Percentiles rank a stretch among this genome's conserved stretches.
phyloP scores from a whole-genome alignment of 1,139 yeast species.

The Nakaseomyces bracarensis region DNA sequence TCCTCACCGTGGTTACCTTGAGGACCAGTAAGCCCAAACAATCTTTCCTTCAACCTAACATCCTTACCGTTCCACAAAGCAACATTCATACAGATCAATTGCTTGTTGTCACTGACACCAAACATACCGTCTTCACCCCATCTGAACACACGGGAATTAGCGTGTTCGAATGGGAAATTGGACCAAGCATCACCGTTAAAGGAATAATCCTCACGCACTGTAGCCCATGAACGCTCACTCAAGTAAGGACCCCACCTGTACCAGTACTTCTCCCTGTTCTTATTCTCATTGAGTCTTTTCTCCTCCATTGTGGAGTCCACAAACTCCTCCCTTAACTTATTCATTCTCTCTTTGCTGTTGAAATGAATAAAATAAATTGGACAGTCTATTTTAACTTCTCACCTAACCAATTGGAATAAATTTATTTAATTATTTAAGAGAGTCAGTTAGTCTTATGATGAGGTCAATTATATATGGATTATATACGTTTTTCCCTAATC shows the following conservation, averaged over 20 bases:
- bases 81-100: slow-evolving; percentile 63
- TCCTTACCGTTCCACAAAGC: slow-evolving; percentile 93
- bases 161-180: slow-evolving; percentile 81
- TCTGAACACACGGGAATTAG: slow-evolving; percentile 73
- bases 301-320: slow-evolving; percentile 53
- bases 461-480: too few relatives aligned
- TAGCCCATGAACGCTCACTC: slow-evolving; percentile 88
- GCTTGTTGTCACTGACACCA: slow-evolving; percentile 84
- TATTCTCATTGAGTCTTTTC: slow-evolving; percentile 53
- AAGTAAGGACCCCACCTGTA: slow-evolving; percentile 90
- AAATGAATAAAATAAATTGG: too few relatives aligned
- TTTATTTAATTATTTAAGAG: too few relatives aligned
- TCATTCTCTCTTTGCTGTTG: too few relatives aligned
- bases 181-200: slow-evolving; percentile 88
- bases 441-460: too few relatives aligned
- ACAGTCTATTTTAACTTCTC: too few relatives aligned
- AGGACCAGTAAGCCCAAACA: slow-evolving; percentile 85
- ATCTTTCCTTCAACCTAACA: slow-evolving; percentile 74
- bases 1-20: slow-evolving; percentile 97
- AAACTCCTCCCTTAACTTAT: slow-evolving; percentile 22
- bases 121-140: slow-evolving; percentile 98
- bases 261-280: slow-evolving; percentile 56
- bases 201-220: slow-evolving; percentile 90
- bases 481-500: too few relatives aligned
- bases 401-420: too few relatives aligned